phyloP scores from a whole-genome alignment of 2,329 filamentous ascomycete species.

The Cladobotryum protrusum region DNA sequence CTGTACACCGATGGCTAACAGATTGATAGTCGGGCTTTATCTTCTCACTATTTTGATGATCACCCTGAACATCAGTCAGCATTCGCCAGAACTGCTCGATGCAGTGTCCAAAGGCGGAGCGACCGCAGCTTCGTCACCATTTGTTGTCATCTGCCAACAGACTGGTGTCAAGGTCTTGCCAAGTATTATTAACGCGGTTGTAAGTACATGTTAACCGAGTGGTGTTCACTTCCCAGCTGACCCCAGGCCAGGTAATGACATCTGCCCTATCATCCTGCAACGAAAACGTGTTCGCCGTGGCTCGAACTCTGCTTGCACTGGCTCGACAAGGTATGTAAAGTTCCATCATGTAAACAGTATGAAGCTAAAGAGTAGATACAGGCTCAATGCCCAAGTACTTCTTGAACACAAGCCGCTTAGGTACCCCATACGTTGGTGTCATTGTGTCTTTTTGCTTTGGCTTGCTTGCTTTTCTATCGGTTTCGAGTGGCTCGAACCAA shows the following conservation, averaged over 20 bases:
- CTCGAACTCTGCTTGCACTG: constrained; percentile 46
- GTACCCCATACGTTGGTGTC: constrained; percentile 45
- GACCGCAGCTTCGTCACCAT: constrained; percentile 46
- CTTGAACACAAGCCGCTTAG: constrained; percentile 42
- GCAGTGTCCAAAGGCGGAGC: constrained; percentile 45
- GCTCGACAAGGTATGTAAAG: constrained; percentile 36
- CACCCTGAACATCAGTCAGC: constrained; percentile 13
- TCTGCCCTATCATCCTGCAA: constrained; percentile 51
- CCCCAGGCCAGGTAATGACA: constrained; percentile 29
- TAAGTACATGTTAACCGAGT: constrained; percentile 17
- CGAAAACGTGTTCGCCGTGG: constrained; percentile 46
- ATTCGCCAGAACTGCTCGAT: constrained; percentile 15
- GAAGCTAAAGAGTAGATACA: background rate
- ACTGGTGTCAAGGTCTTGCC: constrained; percentile 44
- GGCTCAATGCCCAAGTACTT: constrained; percentile 43
- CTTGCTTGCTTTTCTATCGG: constrained; percentile 42
- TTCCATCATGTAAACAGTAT: background rate
- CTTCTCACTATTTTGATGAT: constrained; percentile 13
- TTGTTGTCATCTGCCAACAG: constrained; percentile 42
- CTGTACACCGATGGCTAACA: background rate
- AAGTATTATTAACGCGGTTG: constrained; percentile 49
- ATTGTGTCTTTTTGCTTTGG: constrained; percentile 35
- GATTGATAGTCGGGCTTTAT: constrained; percentile 10
- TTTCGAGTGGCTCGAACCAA: constrained; percentile 34
- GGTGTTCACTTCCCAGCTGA: background rate